Conservation (phyloP, 805 yeast species). For the Starmerella apis region DNA sequence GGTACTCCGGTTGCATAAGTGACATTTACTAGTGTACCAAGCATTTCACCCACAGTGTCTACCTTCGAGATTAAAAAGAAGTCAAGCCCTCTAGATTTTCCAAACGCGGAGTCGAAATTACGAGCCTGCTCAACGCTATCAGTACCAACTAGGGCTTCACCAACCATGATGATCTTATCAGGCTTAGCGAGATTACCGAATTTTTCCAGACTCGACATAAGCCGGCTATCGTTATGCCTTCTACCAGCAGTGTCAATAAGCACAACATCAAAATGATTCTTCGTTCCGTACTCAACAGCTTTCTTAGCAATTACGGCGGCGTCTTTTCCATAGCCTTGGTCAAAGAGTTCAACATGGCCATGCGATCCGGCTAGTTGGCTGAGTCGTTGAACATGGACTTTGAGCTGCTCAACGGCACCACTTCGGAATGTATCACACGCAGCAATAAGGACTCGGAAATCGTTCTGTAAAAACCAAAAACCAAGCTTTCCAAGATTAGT, state of each 20-base stretch:
- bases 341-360: slow-evolving; percentile 62
- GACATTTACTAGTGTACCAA: slow-evolving; percentile 96
- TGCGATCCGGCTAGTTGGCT: slow-evolving; percentile 43
- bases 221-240: slow-evolving; percentile 84
- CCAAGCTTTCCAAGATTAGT: slow-evolving; percentile 90
- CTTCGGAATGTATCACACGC: slow-evolving; percentile 98
- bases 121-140: slow-evolving; percentile 93
- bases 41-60: slow-evolving; percentile 93
- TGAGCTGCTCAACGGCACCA: slow-evolving; percentile 96
- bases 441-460: slow-evolving; percentile 74
- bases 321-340: slow-evolving; percentile 96
- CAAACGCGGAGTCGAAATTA: slow-evolving; percentile 88
- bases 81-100: slow-evolving; percentile 67
- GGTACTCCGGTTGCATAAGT: slow-evolving; percentile 94
- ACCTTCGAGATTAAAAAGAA: slow-evolving; percentile 90
- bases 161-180: slow-evolving; percentile 95
- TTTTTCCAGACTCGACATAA: slow-evolving; percentile 91
- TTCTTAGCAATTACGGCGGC: slow-evolving; percentile 88
- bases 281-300: slow-evolving; percentile 71
- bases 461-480: slow-evolving; percentile 87
- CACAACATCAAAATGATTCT: slow-evolving; percentile 67
- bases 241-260: slow-evolving; percentile 96
- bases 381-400: slow-evolving; percentile 83
- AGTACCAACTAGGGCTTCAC: slow-evolving; percentile 95
- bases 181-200: slow-evolving; percentile 94